A percentile compares a stretch with the other conserved stretches of the same genome.
Conservation (phyloP, 2,329 filamentous ascomycete genomes). For the Coniochaeta ligniaria region DNA sequence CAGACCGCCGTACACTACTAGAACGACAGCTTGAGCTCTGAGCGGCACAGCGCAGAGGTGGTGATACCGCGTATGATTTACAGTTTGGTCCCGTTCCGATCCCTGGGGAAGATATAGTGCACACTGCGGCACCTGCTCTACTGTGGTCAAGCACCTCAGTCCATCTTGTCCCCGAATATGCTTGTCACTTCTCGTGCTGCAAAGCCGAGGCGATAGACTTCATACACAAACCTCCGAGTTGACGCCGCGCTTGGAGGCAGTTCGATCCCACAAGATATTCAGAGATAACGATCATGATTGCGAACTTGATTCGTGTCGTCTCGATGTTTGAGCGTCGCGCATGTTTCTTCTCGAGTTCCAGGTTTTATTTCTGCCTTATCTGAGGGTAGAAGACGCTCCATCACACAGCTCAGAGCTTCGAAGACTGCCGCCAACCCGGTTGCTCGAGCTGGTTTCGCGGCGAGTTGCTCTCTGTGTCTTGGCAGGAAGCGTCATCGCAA, state of each 20-base stretch:
- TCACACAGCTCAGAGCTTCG: neutral
- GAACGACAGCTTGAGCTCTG: neutral
- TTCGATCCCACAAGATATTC: no score
- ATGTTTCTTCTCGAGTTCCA: neutral
- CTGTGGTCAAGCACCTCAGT: neutral
- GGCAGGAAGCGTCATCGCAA: neutral
- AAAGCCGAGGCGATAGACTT: neutral
- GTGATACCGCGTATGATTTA: neutral
- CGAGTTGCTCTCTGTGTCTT: neutral
- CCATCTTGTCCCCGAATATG: neutral
- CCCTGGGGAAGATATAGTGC: neutral
- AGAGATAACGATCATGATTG: no score
- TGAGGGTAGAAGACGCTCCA: neutral
- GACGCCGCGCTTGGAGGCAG: no score
- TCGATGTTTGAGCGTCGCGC: neutral
- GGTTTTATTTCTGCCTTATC: neutral
- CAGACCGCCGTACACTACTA: no score
- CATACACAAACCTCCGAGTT: no score
- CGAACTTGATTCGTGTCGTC: neutral
- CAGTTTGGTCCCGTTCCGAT: neutral
- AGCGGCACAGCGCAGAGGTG: neutral
- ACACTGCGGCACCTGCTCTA: neutral
- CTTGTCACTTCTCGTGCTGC: neutral
- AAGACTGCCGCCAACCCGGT: neutral
- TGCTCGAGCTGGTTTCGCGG: neutral